These are phyloP conservation scores for Microcyclospora pomicola DNA, from an alignment of 2,329 filamentous ascomycete species.

Conservation along the genomic window DNA sequence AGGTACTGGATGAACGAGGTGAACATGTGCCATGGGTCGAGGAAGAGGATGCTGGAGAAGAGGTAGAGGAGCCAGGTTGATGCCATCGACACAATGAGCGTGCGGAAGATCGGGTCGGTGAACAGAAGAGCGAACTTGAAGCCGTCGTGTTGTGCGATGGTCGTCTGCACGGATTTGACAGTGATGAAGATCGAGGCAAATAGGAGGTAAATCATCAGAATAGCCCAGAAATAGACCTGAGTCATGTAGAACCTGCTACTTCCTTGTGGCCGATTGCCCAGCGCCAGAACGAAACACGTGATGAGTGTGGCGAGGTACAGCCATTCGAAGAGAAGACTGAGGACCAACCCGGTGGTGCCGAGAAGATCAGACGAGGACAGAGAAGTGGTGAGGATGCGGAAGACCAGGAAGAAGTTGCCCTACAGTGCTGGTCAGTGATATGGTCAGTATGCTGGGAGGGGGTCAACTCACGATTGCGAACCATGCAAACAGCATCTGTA, in stretches of 20 bases:
- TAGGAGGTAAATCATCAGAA: conserved; percentile 90
- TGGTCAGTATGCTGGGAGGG: not conserved
- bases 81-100: conserved; percentile 78
- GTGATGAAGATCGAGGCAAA: conserved; percentile 94
- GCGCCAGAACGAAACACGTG: conserved; percentile 84
- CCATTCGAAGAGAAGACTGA: conserved; percentile 91
- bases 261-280: conserved; percentile 89
- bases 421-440: conserved; percentile 8
- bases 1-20: conserved; percentile 91
- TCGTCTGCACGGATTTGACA: conserved; percentile 64
- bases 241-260: conserved; percentile 88
- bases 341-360: conserved; percentile 60
- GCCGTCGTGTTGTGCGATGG: conserved; percentile 43
- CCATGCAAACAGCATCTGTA: conserved; percentile 98
- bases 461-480: conserved; percentile 59
- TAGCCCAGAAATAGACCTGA: conserved; percentile 97
- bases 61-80: conserved; percentile 93
- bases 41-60: conserved; percentile 79
- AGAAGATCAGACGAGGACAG: conserved; percentile 57
- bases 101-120: conserved; percentile 80
- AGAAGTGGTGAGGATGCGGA: conserved; percentile 87
- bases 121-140: conserved; percentile 66
- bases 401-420: conserved; percentile 97
- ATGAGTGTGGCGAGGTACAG: conserved; percentile 83
- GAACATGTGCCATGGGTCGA: conserved; percentile 98